phyloP scores from a whole-genome alignment of 2,329 filamentous ascomycete species.

The Aspergillus cejpii region DNA sequence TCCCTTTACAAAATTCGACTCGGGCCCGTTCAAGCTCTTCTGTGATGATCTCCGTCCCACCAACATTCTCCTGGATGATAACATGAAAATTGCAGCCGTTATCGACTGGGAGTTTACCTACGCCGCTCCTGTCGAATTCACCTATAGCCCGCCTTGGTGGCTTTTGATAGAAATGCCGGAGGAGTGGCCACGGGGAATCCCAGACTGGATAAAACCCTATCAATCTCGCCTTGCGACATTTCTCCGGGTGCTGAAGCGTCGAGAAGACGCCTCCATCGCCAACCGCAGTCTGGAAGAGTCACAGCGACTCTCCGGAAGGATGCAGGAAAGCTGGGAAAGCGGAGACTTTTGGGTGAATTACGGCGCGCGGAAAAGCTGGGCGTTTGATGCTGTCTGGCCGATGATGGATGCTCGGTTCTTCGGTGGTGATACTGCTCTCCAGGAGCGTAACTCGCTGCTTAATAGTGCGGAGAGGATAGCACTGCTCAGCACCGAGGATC shows the following conservation, averaged over 20 bases:
- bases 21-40: slow-evolving; percentile 21
- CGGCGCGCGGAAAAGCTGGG: slow-evolving; percentile 19
- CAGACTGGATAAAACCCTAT: slow-evolving; percentile 15
- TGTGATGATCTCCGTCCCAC: slow-evolving; percentile 24
- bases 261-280: slow-evolving; percentile 9
- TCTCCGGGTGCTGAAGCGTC: slow-evolving; percentile 12
- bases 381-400: slow-evolving; percentile 23
- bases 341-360: slow-evolving; percentile 22
- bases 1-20: no score
- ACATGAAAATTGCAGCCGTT: slow-evolving; percentile 15
- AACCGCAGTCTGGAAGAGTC: slow-evolving; percentile 1
- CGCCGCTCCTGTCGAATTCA: slow-evolving; percentile 16
- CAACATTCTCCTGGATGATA: slow-evolving; percentile 22
- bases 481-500: no score
- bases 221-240: slow-evolving; percentile 11
- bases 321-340: slow-evolving; percentile 18
- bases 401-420: slow-evolving; percentile 23
- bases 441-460: slow-evolving; percentile 15
- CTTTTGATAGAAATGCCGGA: slow-evolving; percentile 18
- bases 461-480: slow-evolving; percentile 15
- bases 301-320: slow-evolving; percentile 14
- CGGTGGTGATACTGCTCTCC: slow-evolving; percentile 13
- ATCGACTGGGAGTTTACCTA: slow-evolving; percentile 29
- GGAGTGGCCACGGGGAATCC: slow-evolving; percentile 15
- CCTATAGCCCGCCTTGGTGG: slow-evolving; percentile 14